phyloP scores from a whole-genome alignment of 1,139 yeast species.

The Taphrina sp. region DNA sequence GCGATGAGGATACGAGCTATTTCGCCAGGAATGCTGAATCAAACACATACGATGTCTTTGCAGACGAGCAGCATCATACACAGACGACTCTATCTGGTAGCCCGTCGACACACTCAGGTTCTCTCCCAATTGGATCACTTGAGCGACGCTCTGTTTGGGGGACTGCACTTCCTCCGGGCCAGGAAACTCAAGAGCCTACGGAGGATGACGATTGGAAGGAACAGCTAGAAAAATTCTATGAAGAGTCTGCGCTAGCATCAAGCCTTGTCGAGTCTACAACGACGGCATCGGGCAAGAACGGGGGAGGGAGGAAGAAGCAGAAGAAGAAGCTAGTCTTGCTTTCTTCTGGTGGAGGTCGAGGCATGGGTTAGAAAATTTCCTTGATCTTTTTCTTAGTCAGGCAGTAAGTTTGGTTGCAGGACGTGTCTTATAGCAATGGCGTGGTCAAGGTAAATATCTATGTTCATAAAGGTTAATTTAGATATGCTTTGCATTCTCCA shows the following conservation, averaged over 20 bases:
- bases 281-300: slow-evolving; percentile 9
- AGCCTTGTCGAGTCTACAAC: background rate
- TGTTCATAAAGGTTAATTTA: too few relatives aligned
- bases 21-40: slow-evolving; percentile 24
- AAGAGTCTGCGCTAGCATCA: slow-evolving; percentile 17
- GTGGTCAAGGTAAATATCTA: too few relatives aligned
- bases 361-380: background rate
- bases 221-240: slow-evolving; percentile 34
- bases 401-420: too few relatives aligned
- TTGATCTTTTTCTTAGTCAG: too few relatives aligned
- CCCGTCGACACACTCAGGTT: slow-evolving; percentile 10
- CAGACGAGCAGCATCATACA: background rate
- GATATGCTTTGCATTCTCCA: too few relatives aligned
- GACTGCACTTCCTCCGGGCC: slow-evolving; percentile 25
- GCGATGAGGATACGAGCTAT: slow-evolving; percentile 25
- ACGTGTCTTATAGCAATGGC: too few relatives aligned
- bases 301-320: slow-evolving; percentile 33
- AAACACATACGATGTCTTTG: slow-evolving; percentile 22
- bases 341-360: slow-evolving; percentile 36
- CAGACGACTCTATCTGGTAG: background rate
- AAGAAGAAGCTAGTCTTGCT: slow-evolving; percentile 38
- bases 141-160: slow-evolving; percentile 23
- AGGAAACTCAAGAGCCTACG: slow-evolving; percentile 31
- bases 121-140: background rate
- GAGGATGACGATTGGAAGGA: slow-evolving; percentile 38